Base-by-base conservation (phyloP, 1,284 basidiomycete species). In the Butyriboletus appendiculatus region DNA sequence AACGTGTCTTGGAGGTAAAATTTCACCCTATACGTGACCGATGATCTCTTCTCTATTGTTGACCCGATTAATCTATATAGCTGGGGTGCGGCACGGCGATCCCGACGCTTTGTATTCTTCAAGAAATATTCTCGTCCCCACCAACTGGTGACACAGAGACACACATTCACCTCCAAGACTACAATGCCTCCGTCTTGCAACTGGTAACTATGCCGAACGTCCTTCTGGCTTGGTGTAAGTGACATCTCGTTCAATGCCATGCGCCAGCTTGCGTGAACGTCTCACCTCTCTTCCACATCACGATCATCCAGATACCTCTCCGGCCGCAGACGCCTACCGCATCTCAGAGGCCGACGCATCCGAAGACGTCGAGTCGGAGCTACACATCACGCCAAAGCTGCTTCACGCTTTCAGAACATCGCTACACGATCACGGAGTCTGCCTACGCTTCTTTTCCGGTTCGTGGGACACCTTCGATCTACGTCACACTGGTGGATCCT, bases 31-130 rank as follows among this genome's bases (percentile, higher is more conserved):
- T 33, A 12, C 15, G 14, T 20, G 16, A 37, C 7, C 2, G n/a
- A n/a, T n/a, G n/a, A 2, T 14, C 22, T 34, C 4, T 37, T 45
- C 14, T 15, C 22, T 30, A 40, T 50, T n/a, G 35, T 48, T 60
- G 20, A 56, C 32, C 33, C 35, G 4, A 38, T 26, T 30, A 0
- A 28, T 30, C 3, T 16, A 10, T 47, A 2, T n/a, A 58, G 92
- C 71, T 98, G 47, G 96, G 96, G 0, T 98, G 96, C 66, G 96
- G 96, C 7, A 98, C 96, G 0, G 91, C 90, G 0, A 70, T 97
- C 0, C 96, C 96, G 0, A 85, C 88, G 0, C 74, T 93, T 7
- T 92, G 85, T 62, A 71, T 96, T 45, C 75, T 97, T 0, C 76
- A 79, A 10, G 72, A 79, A 32, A 65, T 96, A 6, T 82, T 96